Evolutionary conservation across 78 protist species (phyloP).

Genomic region (Protostelium mycophagum): DNA sequence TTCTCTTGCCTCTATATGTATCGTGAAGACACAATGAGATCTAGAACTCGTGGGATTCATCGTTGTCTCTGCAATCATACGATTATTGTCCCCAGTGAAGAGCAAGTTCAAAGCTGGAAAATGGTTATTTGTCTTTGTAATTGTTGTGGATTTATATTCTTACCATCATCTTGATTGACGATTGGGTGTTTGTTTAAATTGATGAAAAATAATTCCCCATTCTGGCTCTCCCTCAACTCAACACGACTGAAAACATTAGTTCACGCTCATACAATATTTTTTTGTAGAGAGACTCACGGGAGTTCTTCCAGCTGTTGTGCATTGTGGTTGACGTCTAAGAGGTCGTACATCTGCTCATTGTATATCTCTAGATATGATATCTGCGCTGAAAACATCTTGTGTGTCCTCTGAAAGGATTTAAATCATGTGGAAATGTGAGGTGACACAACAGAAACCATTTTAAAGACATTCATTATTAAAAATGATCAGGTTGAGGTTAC

Average conservation of each 20-base stretch:
- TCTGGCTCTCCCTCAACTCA: slow-evolving; percentile 20
- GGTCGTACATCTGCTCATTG: slow-evolving; percentile 67
- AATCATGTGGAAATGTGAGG: background rate
- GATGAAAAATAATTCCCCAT: slow-evolving; percentile 7
- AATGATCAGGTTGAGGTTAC: too few relatives aligned
- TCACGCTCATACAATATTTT: background rate
- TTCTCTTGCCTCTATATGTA: background rate
- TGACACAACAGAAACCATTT: too few relatives aligned
- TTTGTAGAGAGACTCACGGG: slow-evolving; percentile 5
- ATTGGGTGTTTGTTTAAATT: slow-evolving; percentile 16
- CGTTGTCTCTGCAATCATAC: slow-evolving; percentile 63
- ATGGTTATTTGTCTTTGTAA: background rate
- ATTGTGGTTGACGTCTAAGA: slow-evolving; percentile 46
- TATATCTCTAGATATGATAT: slow-evolving; percentile 77
- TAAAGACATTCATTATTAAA: too few relatives aligned
- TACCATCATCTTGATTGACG: slow-evolving; percentile 26
- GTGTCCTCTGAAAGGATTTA: slow-evolving; percentile 2
- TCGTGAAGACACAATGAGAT: slow-evolving; percentile 62
- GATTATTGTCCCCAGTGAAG: slow-evolving; percentile 68
- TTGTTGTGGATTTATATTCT: background rate
- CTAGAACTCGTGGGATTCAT: slow-evolving; percentile 62
- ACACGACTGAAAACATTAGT: background rate
- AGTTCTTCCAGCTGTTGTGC: slow-evolving; percentile 50
- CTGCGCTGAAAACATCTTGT: background rate
- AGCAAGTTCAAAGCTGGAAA: slow-evolving; percentile 28